Evolutionary conservation across 2,329 filamentous ascomycete species (phyloP), one percentile per base, ranked within the genome.

Genomic region (Cercospora beticola): DNA sequence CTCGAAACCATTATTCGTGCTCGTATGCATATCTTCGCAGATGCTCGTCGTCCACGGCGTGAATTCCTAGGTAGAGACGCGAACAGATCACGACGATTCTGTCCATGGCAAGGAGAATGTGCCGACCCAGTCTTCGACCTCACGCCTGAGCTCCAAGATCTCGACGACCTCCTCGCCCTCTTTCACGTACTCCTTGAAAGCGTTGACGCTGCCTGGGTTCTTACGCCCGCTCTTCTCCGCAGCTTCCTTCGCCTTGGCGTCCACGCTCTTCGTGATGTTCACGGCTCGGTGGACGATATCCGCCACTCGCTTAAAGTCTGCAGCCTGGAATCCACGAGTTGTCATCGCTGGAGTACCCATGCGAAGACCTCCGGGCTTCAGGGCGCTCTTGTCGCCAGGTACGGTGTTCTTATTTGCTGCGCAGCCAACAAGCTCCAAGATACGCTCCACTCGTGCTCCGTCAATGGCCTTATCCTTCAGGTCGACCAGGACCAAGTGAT

Each of bases 391-490:
- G 82, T 99, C 95, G 54, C 94, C 95, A 0, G 95, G 95, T 0
- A 97, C 94, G 7, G 95, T 97, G 84, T 99, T 99, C 87, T 99
- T 99, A 86, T 99, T 99, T 79, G 92, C 91, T n/a, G 95, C 95
- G 63, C 98, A 96, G 86, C 97, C 97, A 82, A 97, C 95, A 81
- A 96, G 92, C 86, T 99, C 95, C 18, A 99, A 89, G 67, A 99
- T 90, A 67, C 92, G 90, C 87, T 99, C 95, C 52, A 98, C 92
- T 81, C 95, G 93, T 66, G 95, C 94, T 75, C 94, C 94, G 78
- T 99, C 95, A 70, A 99, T 89, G 67, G 86, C 86, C 79, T 95
- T 92, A 43, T 92, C 89, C 83, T 97, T 97, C 62, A 99, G 87
- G 80, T 99, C 95, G 60, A 95, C 86, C 18, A 99, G 87, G 10